phyloP scores from a whole-genome alignment of 2,329 filamentous ascomycete genomes.

The Aspergillus sp. region DNA sequence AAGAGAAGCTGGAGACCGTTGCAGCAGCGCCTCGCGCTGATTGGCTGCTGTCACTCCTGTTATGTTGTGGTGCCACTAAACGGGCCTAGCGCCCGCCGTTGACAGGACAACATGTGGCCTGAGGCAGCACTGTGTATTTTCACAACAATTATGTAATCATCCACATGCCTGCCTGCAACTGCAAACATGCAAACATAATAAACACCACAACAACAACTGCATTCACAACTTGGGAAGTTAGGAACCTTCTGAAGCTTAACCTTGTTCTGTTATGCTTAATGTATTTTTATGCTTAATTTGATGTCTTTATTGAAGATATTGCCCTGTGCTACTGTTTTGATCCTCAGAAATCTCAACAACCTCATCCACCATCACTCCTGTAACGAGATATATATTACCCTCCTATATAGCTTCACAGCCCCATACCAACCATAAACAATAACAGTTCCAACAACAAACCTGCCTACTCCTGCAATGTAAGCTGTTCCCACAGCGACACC shows the following conservation, averaged over 20 bases:
- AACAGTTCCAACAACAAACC: not conserved
- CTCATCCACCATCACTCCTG: too few relatives aligned
- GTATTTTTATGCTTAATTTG: too few relatives aligned
- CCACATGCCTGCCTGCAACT: not conserved
- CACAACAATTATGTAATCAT: slow-evolving; percentile 15
- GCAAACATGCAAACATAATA: slow-evolving; percentile 14
- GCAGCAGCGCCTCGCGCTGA: slow-evolving; percentile 21
- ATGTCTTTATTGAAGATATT: too few relatives aligned
- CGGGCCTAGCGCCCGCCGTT: slow-evolving; percentile 36
- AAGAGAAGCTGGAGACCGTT: not conserved
- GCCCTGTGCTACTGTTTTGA: too few relatives aligned
- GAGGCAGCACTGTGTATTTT: slow-evolving; percentile 11
- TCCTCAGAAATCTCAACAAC: too few relatives aligned
- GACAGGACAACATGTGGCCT: slow-evolving; percentile 40
- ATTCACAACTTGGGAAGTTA: too few relatives aligned
- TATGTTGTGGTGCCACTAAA: slow-evolving; percentile 38
- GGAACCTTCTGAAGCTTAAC: too few relatives aligned
- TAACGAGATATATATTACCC: too few relatives aligned
- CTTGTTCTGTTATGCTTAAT: too few relatives aligned
- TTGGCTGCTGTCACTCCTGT: slow-evolving; percentile 39
- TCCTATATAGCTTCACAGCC: too few relatives aligned
- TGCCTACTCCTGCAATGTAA: not conserved
- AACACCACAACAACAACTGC: not conserved
- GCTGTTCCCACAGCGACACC: slow-evolving; percentile 3
- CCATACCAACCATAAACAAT: too few relatives aligned